These are phyloP conservation scores for Fusarium domesticum DNA, from an alignment of 2,329 filamentous ascomycete genomes.

Conservation along the genomic window DNA sequence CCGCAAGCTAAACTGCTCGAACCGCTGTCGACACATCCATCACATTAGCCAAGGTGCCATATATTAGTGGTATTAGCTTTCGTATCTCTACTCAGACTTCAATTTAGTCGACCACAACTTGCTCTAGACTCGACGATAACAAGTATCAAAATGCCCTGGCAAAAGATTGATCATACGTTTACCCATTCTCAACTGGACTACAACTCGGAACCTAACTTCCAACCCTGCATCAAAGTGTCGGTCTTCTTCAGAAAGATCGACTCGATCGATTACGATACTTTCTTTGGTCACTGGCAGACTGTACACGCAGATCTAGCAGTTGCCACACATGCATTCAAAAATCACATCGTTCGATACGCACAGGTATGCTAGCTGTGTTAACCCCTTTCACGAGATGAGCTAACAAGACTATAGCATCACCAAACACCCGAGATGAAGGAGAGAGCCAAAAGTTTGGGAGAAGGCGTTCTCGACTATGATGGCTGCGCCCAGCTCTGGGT, in stretches of 20 bases:
- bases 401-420: background rate
- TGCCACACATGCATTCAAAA: conserved; percentile 2
- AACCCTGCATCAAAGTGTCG: conserved; percentile 5
- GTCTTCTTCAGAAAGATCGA: conserved; percentile 5
- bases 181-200: conserved; percentile 2
- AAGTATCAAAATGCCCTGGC: conserved; percentile 1
- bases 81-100: no score
- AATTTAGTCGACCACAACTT: no score
- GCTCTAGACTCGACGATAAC: no score
- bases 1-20: no score
- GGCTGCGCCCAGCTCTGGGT: conserved; percentile 7
- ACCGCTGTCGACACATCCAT: no score
- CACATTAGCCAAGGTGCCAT: no score
- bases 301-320: conserved; percentile 4
- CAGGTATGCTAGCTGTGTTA: background rate
- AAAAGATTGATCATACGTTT: conserved; percentile 2
- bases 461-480: conserved; percentile 3
- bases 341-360: conserved; percentile 3
- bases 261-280: conserved; percentile 4
- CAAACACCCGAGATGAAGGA: conserved; percentile 5
- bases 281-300: conserved; percentile 7
- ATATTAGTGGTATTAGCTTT: no score
- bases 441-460: background rate
- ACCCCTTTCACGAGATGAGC: background rate
- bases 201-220: conserved; percentile 2